Percentiles rank a stretch among this genome's conserved stretches.
Conservation (phyloP, 257 asterid genomes). For the Coffea canephora region DNA sequence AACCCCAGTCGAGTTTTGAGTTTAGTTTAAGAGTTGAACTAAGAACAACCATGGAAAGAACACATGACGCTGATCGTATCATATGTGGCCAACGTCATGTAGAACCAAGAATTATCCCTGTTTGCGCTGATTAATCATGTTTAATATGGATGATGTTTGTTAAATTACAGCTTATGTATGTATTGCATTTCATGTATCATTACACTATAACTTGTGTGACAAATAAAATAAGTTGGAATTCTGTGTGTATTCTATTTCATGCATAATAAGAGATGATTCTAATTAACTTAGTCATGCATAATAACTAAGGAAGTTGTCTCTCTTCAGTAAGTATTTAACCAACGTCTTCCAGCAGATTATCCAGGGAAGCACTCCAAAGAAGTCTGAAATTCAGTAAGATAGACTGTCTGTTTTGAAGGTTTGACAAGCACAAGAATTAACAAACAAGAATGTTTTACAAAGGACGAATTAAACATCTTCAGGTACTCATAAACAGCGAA, state of each 20-base stretch:
- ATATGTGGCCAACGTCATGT: not conserved
- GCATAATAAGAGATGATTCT: not conserved
- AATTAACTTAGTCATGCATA: not conserved
- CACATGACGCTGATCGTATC: too few relatives aligned
- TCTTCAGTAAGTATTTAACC: not conserved
- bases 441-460: not conserved
- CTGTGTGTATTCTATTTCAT: not conserved
- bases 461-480: not conserved
- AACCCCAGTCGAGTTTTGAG: not conserved
- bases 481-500: too few relatives aligned
- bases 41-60: not conserved
- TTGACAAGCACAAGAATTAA: not conserved
- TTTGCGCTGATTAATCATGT: not conserved
- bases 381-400: not conserved
- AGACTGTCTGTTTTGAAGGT: not conserved
- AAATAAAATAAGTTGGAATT: not conserved
- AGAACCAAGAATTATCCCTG: not conserved
- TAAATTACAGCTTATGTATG: not conserved
- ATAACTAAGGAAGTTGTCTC: not conserved
- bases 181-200: not conserved
- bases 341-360: not conserved
- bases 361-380: not conserved
- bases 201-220: not conserved
- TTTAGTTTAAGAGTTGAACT: not conserved
- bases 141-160: not conserved